A percentile compares a stretch with the other conserved stretches of the same genome.
phyloP scores from a whole-genome alignment of 1,284 basidiomycete species.

The Ganoderma lingzhi region DNA sequence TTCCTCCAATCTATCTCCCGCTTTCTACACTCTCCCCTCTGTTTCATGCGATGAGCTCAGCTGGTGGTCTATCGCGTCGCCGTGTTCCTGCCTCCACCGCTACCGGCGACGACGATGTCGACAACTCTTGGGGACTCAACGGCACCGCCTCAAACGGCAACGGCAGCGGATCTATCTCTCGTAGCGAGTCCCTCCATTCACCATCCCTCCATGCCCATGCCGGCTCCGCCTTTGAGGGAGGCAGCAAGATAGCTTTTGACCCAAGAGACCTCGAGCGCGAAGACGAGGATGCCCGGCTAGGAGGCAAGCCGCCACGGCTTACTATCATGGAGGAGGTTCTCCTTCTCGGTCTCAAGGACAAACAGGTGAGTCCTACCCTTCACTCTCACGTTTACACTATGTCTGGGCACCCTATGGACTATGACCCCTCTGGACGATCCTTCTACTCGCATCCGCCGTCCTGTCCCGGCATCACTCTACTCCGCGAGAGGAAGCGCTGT shows the following conservation, averaged over 20 bases:
- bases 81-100: constrained; percentile 54
- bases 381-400: constrained; percentile 1
- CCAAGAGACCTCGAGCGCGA: constrained; percentile 88
- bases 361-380: constrained; percentile 64
- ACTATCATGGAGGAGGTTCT: constrained; percentile 98
- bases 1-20: constrained; percentile 13
- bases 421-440: neutral
- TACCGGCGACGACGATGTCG: constrained; percentile 43
- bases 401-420: neutral
- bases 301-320: constrained; percentile 83
- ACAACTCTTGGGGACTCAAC: constrained; percentile 40
- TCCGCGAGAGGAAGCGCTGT: constrained; percentile 1
- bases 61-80: constrained; percentile 60
- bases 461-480: neutral
- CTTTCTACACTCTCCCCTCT: constrained; percentile 21
- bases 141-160: constrained; percentile 42
- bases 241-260: constrained; percentile 92
- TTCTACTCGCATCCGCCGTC: neutral
- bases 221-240: constrained; percentile 83
- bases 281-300: constrained; percentile 71
- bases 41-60: constrained; percentile 46
- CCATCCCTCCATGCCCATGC: constrained; percentile 63
- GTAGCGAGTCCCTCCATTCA: constrained; percentile 31
- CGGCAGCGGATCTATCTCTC: constrained; percentile 44
- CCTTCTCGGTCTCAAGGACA: constrained; percentile 90